Evolutionary conservation across 2,329 filamentous ascomycete species (phyloP).

Genomic region (Ophiocordyceps camponoti-leonardi): DNA sequence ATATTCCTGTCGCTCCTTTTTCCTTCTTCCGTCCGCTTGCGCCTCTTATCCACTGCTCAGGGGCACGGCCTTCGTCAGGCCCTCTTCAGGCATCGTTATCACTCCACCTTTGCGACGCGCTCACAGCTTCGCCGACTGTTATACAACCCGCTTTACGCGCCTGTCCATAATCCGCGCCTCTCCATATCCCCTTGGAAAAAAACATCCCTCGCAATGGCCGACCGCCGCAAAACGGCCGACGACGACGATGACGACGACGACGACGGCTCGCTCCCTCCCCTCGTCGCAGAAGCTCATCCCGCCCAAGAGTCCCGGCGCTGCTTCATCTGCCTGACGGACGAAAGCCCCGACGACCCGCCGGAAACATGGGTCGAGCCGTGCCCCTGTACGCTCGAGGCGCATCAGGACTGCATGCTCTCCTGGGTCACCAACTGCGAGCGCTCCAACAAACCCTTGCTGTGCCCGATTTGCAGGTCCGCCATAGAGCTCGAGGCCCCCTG

Average conservation of each 20-base stretch:
- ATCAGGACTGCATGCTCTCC: slow-evolving; percentile 75
- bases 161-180: not conserved
- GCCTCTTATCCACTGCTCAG: not conserved
- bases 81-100: too few species aligned
- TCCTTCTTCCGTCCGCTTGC: not conserved
- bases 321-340: slow-evolving; percentile 46
- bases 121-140: not conserved
- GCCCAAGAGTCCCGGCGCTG: slow-evolving; percentile 25
- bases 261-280: slow-evolving; percentile 4
- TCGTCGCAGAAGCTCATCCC: slow-evolving; percentile 4
- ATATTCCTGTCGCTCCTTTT: not conserved
- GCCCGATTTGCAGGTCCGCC: slow-evolving; percentile 75
- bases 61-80: too few species aligned
- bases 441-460: slow-evolving; percentile 49
- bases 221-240: not conserved
- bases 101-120: too few species aligned
- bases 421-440: slow-evolving; percentile 86
- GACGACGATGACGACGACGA: not conserved
- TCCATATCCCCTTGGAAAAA: too few species aligned
- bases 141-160: not conserved
- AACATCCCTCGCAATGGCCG: not conserved
- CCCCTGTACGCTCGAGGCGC: slow-evolving; percentile 75
- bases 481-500: slow-evolving; percentile 62
- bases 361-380: slow-evolving; percentile 71
- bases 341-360: slow-evolving; percentile 29